Conservation (phyloP, 1,139 yeast species). For the Pichia sp. region DNA sequence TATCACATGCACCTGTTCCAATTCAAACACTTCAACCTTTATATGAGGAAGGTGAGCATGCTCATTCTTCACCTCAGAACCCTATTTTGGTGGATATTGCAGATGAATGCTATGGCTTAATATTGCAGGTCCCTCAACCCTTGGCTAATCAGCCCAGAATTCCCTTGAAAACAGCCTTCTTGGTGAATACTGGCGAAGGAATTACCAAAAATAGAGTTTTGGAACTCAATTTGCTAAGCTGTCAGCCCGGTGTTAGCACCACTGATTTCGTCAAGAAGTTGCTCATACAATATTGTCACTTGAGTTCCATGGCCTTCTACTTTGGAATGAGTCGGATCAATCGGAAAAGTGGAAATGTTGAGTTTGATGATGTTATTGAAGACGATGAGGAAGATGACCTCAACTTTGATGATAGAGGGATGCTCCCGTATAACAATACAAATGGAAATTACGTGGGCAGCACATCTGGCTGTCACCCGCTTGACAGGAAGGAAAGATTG, state of each 20-base stretch:
- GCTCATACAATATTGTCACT: constrained; percentile 58
- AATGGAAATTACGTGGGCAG: not conserved
- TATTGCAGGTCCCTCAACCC: constrained; percentile 56
- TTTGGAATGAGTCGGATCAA: constrained; percentile 29
- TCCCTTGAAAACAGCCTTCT: constrained; percentile 66
- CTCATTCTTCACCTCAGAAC: constrained; percentile 27
- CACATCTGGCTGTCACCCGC: not conserved
- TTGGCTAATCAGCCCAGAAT: constrained; percentile 62
- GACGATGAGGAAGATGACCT: constrained; percentile 27
- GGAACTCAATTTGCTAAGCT: constrained; percentile 62
- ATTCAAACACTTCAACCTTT: constrained; percentile 12
- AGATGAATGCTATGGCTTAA: constrained; percentile 56
- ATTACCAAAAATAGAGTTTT: constrained; percentile 26
- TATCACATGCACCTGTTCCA: constrained; percentile 9
- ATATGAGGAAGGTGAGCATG: constrained; percentile 7
- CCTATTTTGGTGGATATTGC: constrained; percentile 37
- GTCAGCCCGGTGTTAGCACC: constrained; percentile 56
- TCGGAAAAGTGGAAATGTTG: constrained; percentile 21
- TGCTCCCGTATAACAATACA: not conserved
- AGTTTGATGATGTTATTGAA: constrained; percentile 30
- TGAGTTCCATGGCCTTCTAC: constrained; percentile 39
- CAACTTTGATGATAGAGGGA: constrained; percentile 9
- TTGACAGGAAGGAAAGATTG: constrained; percentile 21
- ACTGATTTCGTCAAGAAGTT: constrained; percentile 51
- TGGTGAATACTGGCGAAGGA: constrained; percentile 36